A percentile compares a stretch with the other conserved stretches of the same genome.
phyloP scores from a whole-genome alignment of 345 rosid species.

The Triadica sebifera region DNA sequence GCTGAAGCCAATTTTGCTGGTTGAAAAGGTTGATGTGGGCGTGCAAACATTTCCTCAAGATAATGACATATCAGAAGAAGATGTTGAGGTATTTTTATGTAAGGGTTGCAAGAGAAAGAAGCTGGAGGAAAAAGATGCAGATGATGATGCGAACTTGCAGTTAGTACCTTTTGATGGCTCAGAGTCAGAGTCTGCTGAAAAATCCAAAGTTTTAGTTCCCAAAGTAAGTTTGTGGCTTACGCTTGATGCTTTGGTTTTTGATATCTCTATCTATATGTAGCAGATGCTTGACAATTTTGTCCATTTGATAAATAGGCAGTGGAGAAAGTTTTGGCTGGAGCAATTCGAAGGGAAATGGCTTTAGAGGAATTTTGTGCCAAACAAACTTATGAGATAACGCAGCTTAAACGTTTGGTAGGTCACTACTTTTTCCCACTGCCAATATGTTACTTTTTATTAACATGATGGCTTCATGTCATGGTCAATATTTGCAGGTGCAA shows the following conservation, averaged over 20 bases:
- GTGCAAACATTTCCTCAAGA: constrained; percentile 70
- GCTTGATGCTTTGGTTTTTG: not conserved
- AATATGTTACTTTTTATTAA: constrained; percentile 10
- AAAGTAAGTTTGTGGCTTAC: constrained; percentile 49
- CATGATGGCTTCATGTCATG: constrained; percentile 13
- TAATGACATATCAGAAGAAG: constrained; percentile 36
- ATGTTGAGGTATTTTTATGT: constrained; percentile 46
- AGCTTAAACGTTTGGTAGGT: constrained; percentile 88
- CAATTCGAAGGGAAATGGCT: constrained; percentile 98
- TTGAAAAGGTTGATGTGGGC: constrained; percentile 72
- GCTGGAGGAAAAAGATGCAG: constrained; percentile 43
- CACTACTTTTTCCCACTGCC: constrained; percentile 13
- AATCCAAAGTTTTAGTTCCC: constrained; percentile 67
- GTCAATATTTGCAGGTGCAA: constrained; percentile 62
- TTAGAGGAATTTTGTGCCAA: constrained; percentile 86
- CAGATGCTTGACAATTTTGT: constrained; percentile 5
- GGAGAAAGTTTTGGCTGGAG: constrained; percentile 92
- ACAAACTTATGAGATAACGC: constrained; percentile 83
- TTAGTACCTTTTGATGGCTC: constrained; percentile 56
- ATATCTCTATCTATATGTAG: not conserved
- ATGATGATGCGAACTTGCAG: constrained; percentile 55
- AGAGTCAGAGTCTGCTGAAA: constrained; percentile 56
- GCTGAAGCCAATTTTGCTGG: constrained; percentile 36
- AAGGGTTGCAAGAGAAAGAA: constrained; percentile 54
- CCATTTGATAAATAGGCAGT: constrained; percentile 62